Evolutionary conservation across 495 filamentous ascomycete genomes (phyloP), one percentile per base, ranked within the genome.

Genomic region (Xylaria curta): DNA sequence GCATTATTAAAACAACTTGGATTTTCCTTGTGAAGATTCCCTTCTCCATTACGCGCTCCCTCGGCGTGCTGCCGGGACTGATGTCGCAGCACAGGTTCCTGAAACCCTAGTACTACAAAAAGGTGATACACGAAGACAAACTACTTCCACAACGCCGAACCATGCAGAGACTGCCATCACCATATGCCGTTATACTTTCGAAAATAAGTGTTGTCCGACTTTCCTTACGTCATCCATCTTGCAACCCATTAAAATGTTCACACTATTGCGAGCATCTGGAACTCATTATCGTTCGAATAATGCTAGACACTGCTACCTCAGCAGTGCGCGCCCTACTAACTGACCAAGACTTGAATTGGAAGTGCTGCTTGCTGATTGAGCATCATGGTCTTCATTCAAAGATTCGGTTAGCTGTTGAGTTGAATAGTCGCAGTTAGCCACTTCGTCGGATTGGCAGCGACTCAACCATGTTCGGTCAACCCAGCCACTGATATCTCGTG

Each of bases 61-160:
- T 56, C 12, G 13, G 26, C 38, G 28, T 40, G 53, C n/a, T 24
- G 4, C 19, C 31, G 44, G 42, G 40, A 26, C 38, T 17, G 38
- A 38, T 38, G 12, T 36, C 13, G 21, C 42, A 53, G 21, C 42
- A 53, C 44, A 53, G n/a, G 4, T 28, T 4, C 42, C 46, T 12
- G 36, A 62, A 26, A 66, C 9, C 46, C 15, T 46, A 66, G 4
- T 70, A 60, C 38, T 66, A 71, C 61, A 59, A 59, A 71, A 49
- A 13, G 24, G 31, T 71, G 51, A 60, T 71, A 71, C 51, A 66
- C 15, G 36, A 70, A 61, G n/a, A 49, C 42, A 61, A 26, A 70
- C 60, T 64, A 28, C 44, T 66, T 60, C 65, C 49, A 60, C 31
- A 66, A 66, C 40, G 69, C 62, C 69, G 17, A 66, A 59, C 61